These are phyloP conservation scores for Eimeria necatrix DNA, from an alignment of 169 alveolate genomes.

Conservation along the genomic window DNA sequence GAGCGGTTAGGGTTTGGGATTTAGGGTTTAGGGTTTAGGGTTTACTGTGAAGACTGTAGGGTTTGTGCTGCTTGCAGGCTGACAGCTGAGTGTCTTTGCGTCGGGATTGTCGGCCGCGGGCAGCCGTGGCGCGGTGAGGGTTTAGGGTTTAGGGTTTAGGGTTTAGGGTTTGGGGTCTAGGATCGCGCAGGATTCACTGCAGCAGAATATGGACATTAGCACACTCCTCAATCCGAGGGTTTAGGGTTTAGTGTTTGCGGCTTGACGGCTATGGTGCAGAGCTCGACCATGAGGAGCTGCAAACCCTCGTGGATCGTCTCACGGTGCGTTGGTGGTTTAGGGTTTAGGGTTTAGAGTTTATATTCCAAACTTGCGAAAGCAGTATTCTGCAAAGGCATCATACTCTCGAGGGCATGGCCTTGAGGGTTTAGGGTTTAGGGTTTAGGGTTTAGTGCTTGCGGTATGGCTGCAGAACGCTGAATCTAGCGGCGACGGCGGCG, in stretches of 20 bases:
- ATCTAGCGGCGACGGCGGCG: background rate
- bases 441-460: conserved; percentile 22
- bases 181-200: background rate
- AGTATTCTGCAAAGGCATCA: background rate
- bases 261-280: conserved; percentile 27
- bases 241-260: conserved; percentile 57
- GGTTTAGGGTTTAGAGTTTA: conserved; percentile 54
- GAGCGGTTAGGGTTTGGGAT: background rate
- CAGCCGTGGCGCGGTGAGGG: conserved; percentile 81
- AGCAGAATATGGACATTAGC: background rate
- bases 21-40: conserved; percentile 25
- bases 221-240: background rate
- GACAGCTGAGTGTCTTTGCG: conserved; percentile 78
- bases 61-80: conserved; percentile 59
- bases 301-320: conserved; percentile 56
- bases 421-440: conserved; percentile 26
- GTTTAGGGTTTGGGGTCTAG: background rate
- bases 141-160: conserved; percentile 38
- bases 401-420: background rate
- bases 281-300: conserved; percentile 71
- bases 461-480: conserved; percentile 61
- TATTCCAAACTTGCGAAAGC: background rate
- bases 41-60: background rate
- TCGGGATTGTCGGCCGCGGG: conserved; percentile 82
- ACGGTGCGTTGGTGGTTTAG: conserved; percentile 27